Conservation (phyloP, 2,329 filamentous ascomycete species). For the Gyromitra esculenta region DNA sequence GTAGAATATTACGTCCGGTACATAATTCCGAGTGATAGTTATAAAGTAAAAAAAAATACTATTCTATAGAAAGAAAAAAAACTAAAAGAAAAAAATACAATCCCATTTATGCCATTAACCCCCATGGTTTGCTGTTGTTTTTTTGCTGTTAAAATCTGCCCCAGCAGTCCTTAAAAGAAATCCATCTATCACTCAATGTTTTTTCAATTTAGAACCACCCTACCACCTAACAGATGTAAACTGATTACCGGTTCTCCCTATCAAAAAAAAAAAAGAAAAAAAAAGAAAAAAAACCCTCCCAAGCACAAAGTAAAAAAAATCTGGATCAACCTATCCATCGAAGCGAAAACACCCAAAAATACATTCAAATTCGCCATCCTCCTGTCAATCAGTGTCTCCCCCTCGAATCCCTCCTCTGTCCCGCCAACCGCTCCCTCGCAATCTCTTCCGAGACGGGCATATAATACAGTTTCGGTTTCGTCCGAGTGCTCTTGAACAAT, state of each 20-base stretch:
- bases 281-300: background rate
- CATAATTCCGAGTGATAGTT: conserved; percentile 1
- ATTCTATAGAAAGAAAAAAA: background rate
- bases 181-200: background rate
- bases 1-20: conserved; percentile 22
- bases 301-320: background rate
- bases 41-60: background rate
- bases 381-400: conserved; percentile 26
- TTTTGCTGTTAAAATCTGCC: background rate
- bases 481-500: conserved; percentile 55
- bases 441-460: conserved; percentile 56
- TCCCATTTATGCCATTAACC: background rate
- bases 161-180: background rate
- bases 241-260: background rate
- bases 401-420: conserved; percentile 24
- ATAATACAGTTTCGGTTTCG: conserved; percentile 58
- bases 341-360: conserved; percentile 12
- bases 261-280: conserved; percentile 3
- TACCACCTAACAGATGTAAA: background rate
- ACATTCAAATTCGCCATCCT: background rate
- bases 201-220: conserved; percentile 4
- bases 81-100: too few relatives aligned
- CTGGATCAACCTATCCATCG: background rate
- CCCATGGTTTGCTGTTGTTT: background rate
- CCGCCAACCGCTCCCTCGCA: conserved; percentile 55